Evolutionary conservation across 345 rosid species (phyloP), one percentile per base, ranked within the genome.

Genomic region (Corchorus capsularis): DNA sequence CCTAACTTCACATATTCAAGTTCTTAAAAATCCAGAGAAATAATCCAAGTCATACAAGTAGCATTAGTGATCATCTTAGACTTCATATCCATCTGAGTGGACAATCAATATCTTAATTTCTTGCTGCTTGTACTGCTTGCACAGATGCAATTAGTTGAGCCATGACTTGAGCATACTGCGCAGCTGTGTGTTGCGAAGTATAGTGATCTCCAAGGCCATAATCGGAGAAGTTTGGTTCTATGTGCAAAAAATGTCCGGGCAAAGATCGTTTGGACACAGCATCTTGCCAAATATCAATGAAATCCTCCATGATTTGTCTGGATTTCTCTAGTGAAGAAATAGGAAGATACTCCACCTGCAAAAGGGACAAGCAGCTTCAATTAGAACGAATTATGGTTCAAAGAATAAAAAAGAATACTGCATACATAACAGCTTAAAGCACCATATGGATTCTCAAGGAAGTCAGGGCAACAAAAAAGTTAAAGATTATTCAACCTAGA

Each of bases 321-420:
- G 93, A 82, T 79, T 87, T 92, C 71, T 93, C 97, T 63, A 93
- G 79, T 16, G 97, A 96, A 47, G 95, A 93, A 67, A 91, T 80
- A 1, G 97, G 95, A 72, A 93, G 93, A 83, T 96, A 96, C 87
- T 93, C 97, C 78, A 93, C 89, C 98, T 93, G 79, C 82, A 87
- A 81, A 71, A 45, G 54, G 60, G 74, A 76, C 46, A 46, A 73
- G 27, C 70, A 79, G 53, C 27, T 60, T 79, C 14, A 19, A 73
- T 74, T 54, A 56, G 20, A 35, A 56, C 11, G 34, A 54, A 55
- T 57, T 62, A 10, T 2, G 17, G 69, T 72, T 63, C 34, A 20
- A 27, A 27, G 27, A 27, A 27, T 27, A 0, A 27, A 27, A 27
- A 27, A 27, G 27, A 27, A 27, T 27, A 0, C 27, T 27, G 27